phyloP scores from a whole-genome alignment of 2,329 filamentous ascomycete species.

The Boeremia exigua region DNA sequence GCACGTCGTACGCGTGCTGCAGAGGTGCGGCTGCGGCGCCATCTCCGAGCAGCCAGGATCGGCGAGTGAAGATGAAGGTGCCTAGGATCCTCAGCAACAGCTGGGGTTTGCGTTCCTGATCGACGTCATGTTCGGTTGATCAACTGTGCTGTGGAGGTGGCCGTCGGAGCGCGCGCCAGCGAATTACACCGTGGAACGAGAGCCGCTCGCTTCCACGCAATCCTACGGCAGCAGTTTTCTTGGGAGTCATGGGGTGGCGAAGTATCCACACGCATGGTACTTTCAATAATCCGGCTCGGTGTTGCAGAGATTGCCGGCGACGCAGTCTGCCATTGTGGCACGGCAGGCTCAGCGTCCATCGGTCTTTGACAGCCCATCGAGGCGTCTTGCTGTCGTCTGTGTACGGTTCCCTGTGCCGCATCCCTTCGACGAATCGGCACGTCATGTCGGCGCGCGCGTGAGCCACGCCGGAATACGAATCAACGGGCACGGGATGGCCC shows the following conservation, averaged over 20 bases:
- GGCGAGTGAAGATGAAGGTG: not conserved
- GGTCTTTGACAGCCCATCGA: not conserved
- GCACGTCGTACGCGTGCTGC: not conserved
- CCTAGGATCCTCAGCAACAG: constrained; percentile 1
- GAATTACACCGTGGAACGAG: constrained; percentile 6
- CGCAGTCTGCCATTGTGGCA: not conserved
- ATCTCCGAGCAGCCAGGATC: not conserved
- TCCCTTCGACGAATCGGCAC: constrained; percentile 25
- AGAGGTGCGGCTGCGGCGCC: constrained; percentile 2
- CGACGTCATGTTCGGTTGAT: constrained; percentile 12
- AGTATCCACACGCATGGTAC: not conserved
- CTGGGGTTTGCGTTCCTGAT: constrained; percentile 15
- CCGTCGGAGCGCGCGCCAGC: constrained; percentile 4
- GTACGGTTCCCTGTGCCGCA: constrained; percentile 15
- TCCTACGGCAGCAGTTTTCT: not conserved
- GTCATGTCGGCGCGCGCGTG: constrained; percentile 22
- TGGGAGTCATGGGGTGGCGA: not conserved
- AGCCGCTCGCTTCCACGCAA: constrained; percentile 1
- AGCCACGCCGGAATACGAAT: constrained; percentile 22
- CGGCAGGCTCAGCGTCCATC: not conserved
- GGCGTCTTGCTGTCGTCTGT: not conserved
- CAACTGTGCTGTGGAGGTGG: constrained; percentile 2
- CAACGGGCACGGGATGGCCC: constrained; percentile 16
- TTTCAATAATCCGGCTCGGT: constrained; percentile 1
- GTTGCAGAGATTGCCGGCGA: not conserved